These are phyloP conservation scores for Schizothecium vesticola DNA, from an alignment of 495 filamentous ascomycete species.

Conservation along the genomic window DNA sequence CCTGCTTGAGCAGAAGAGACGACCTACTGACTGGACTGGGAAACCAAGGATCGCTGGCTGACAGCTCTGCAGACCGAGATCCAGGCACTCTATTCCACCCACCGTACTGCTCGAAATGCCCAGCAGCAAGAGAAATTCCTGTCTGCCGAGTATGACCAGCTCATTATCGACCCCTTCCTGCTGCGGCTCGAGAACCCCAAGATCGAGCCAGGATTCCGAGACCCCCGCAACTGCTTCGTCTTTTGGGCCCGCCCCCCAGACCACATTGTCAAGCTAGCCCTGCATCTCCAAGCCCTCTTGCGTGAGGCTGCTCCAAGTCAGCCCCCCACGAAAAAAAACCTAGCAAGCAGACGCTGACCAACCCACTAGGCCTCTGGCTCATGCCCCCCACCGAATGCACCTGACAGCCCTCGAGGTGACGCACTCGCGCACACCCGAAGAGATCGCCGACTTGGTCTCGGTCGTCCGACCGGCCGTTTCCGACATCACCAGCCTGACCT, in stretches of 20 bases:
- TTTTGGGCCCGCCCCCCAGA: slow-evolving; percentile 82
- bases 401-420: slow-evolving; percentile 80
- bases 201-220: slow-evolving; percentile 59
- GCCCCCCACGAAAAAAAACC: slow-evolving; percentile 15
- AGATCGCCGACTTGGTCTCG: slow-evolving; percentile 56
- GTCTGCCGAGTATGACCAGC: slow-evolving; percentile 58
- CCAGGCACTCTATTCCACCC: slow-evolving; percentile 63
- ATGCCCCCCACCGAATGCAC: slow-evolving; percentile 75
- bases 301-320: slow-evolving; percentile 58
- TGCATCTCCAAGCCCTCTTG: slow-evolving; percentile 62
- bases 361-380: slow-evolving; percentile 67
- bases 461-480: slow-evolving; percentile 43
- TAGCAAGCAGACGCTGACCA: not conserved
- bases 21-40: not conserved
- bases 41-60: too few relatives aligned
- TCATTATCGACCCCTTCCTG: slow-evolving; percentile 72
- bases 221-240: slow-evolving; percentile 73
- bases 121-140: slow-evolving; percentile 66
- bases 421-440: slow-evolving; percentile 57
- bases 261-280: slow-evolving; percentile 59
- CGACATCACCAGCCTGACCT: slow-evolving; percentile 57
- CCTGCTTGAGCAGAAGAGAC: not conserved
- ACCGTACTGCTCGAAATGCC: slow-evolving; percentile 66
- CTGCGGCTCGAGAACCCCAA: slow-evolving; percentile 55
- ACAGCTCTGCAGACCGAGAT: slow-evolving; percentile 53